A percentile compares a stretch with the other conserved stretches of the same genome.
phyloP scores from a whole-genome alignment of 257 asterid genomes.

The Dorcoceras hygrometricum region DNA sequence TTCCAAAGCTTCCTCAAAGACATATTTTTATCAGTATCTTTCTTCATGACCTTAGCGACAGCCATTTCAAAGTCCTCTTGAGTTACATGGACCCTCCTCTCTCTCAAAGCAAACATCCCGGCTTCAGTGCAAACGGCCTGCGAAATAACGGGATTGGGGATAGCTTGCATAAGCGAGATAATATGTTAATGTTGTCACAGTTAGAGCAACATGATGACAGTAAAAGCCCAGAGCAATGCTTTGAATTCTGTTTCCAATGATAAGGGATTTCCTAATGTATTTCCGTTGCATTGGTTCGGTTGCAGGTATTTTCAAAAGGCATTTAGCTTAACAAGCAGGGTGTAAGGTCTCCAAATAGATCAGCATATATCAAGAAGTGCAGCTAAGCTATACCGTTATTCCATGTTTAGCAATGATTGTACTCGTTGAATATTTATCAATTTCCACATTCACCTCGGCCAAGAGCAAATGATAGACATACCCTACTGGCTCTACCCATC shows the following conservation, averaged over 20 bases:
- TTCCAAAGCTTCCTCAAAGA: slow-evolving; percentile 95
- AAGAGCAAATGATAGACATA: background rate
- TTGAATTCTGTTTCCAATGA: background rate
- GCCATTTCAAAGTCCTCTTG: slow-evolving; percentile 99
- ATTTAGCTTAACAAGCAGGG: no score
- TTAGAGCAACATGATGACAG: background rate
- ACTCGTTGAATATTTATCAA: background rate
- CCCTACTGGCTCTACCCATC: background rate
- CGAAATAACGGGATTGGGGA: slow-evolving; percentile 1
- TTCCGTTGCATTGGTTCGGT: no score
- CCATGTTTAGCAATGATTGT: background rate
- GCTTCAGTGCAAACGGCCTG: slow-evolving; percentile 99
- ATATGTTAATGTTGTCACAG: no score
- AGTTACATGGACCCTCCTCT: slow-evolving; percentile 93
- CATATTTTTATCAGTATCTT: slow-evolving; percentile 90
- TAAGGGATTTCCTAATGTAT: no score
- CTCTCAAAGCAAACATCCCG: slow-evolving; percentile 95
- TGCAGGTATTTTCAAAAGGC: no score
- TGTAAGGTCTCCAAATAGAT: background rate
- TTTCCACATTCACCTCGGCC: background rate
- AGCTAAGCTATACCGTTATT: background rate
- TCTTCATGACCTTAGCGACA: slow-evolving; percentile 97
- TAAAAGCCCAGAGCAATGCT: background rate
- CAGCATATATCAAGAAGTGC: background rate
- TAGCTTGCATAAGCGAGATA: background rate